Percentiles rank a stretch among this genome's conserved stretches.
Conservation (phyloP, 108 stramenopile species). For the Schizochytrium sp. region DNA sequence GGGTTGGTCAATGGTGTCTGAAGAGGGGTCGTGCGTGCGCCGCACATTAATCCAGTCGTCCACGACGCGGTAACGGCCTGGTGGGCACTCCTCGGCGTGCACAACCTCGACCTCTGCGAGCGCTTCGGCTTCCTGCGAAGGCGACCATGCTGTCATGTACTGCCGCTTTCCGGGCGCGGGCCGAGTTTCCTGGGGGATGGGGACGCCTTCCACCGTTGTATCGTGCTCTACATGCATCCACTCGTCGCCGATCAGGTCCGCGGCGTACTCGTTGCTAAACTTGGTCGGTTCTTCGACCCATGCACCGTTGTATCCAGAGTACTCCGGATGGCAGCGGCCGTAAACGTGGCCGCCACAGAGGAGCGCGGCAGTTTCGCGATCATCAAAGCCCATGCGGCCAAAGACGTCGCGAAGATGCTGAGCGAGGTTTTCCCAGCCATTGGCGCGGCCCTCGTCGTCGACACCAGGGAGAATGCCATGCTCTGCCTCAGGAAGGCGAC, state of each 20-base stretch:
- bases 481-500: slow-evolving; percentile 33
- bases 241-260: slow-evolving; percentile 49
- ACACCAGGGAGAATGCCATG: slow-evolving; percentile 34
- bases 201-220: slow-evolving; percentile 13
- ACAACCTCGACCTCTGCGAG: neutral
- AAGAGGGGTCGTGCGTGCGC: neutral
- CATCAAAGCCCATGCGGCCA: slow-evolving; percentile 77
- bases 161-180: slow-evolving; percentile 49
- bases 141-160: slow-evolving; percentile 29
- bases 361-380: slow-evolving; percentile 79
- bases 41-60: neutral
- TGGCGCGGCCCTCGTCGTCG: slow-evolving; percentile 39
- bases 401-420: slow-evolving; percentile 61
- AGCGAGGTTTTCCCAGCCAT: slow-evolving; percentile 47
- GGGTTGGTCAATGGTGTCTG: neutral
- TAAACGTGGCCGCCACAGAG: slow-evolving; percentile 77
- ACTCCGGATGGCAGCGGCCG: slow-evolving; percentile 63
- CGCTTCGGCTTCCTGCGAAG: neutral
- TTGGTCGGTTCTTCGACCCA: slow-evolving; percentile 66
- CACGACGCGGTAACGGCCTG: neutral
- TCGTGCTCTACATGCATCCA: slow-evolving; percentile 30
- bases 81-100: neutral
- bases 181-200: slow-evolving; percentile 44
- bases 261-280: slow-evolving; percentile 80
- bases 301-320: slow-evolving; percentile 62